Evolutionary conservation across 371 early-diverging fungal species (phyloP), one percentile per base, ranked within the genome.

Genomic region (Mucor lusitanicus): DNA sequence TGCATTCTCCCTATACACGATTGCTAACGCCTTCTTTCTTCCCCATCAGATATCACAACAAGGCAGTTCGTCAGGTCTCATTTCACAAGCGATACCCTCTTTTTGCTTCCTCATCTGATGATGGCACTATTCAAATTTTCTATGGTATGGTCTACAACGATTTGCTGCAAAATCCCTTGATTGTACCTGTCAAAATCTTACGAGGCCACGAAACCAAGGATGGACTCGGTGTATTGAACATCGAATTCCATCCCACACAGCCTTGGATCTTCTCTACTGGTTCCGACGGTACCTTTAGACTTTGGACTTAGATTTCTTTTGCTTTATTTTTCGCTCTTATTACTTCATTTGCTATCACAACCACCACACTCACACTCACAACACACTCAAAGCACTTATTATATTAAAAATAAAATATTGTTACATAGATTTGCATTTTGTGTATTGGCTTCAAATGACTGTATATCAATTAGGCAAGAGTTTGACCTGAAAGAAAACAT

Each of bases 121-220:
- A 99, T 69, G 96, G 97, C 30, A 85, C 90, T 30, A 88, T 97
- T 17, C 95, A 97, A 73, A 84, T 99, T 28, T 97, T 97, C 90
- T 95, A 99, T 81, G 96, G 96, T 59, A 97, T 93, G 94, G 97
- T 98, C 33, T 98, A 95, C 81, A 87, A 89, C 57, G 97, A 96
- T 76, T 79, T 98, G 69, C 80, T 97, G 72, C 91, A 92, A 78
- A 97, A 98, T 82, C 99, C 99, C 54, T 82, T 97, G 71, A 95
- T 99, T 78, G 98, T 97, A 27, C 99, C 99, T n/a, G 91, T 99
- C 50, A 97, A 97, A 86, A 94, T 94, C 25, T 79, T 99, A 56
- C 82, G 87, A 54, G 95, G 92, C 30, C 97, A 97, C 78, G 74
- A 86, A 57, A 74, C 84, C 37, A 86, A 86, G 32, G 92, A 92